Evolutionary conservation across 257 asterid species (phyloP).

Genomic region (Solanum boliviense): DNA sequence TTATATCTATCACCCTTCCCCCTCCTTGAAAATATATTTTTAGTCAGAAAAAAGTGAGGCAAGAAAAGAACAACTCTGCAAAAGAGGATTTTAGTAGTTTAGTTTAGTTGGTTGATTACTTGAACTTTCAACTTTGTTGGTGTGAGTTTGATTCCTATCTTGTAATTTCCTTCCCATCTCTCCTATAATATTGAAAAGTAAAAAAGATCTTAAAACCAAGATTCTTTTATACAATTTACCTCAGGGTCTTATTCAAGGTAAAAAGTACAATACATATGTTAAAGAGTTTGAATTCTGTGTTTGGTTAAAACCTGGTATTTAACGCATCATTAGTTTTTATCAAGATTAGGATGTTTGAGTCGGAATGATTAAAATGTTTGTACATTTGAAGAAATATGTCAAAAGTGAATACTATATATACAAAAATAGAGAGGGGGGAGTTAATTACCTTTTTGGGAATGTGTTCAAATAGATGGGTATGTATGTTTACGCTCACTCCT

Average conservation of each 20-base stretch:
- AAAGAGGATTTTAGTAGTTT: neutral
- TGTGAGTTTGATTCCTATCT: neutral
- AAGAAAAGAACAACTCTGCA: neutral
- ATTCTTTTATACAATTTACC: neutral
- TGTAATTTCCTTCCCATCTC: neutral
- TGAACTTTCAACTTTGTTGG: neutral
- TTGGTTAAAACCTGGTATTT: no score
- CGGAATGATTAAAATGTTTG: no score
- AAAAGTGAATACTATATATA: neutral
- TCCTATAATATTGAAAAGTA: neutral
- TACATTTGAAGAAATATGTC: neutral
- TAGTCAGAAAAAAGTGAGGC: neutral
- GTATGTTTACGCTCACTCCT: neutral
- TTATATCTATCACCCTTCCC: neutral
- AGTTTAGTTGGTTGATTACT: neutral
- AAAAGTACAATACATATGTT: neutral
- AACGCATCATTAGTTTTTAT: neutral
- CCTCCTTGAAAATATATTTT: neutral
- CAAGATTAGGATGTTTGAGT: neutral
- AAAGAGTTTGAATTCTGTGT: neutral
- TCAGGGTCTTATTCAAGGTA: neutral
- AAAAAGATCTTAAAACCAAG: neutral
- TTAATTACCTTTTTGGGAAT: neutral
- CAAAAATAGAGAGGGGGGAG: neutral
- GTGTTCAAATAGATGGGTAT: neutral